Conservation (phyloP, 495 filamentous ascomycete genomes). For the Aspergillus steynii region DNA sequence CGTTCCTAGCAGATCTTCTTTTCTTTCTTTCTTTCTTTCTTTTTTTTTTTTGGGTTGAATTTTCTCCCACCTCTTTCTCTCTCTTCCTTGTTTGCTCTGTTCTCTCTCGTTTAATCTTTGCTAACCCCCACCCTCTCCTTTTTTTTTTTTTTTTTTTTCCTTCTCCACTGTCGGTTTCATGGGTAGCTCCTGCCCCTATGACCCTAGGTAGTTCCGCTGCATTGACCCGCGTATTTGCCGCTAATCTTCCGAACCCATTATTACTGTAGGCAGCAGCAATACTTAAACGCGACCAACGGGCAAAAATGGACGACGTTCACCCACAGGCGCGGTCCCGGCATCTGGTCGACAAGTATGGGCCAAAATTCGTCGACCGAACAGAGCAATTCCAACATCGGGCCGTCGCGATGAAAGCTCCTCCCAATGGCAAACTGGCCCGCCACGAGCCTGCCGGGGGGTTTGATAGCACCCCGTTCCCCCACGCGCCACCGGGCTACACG, state of each 20-base stretch:
- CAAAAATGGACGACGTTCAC: constrained; percentile 21
- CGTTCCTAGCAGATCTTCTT: no score
- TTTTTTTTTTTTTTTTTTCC: constrained; percentile 11
- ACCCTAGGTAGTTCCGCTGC: neutral
- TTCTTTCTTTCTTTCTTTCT: neutral
- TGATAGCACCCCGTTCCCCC: constrained; percentile 74
- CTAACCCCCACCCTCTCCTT: neutral
- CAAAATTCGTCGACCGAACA: constrained; percentile 57
- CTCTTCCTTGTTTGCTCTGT: neutral
- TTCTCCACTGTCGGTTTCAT: neutral
- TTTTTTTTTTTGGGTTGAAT: neutral
- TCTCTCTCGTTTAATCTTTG: neutral
- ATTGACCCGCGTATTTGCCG: neutral
- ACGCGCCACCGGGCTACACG: constrained; percentile 73
- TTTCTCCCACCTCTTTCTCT: neutral
- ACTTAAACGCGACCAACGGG: neutral
- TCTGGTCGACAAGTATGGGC: constrained; percentile 37
- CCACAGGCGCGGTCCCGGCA: constrained; percentile 25
- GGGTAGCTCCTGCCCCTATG: neutral
- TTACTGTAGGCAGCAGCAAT: neutral
- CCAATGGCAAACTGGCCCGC: constrained; percentile 17
- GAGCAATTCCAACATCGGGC: constrained; percentile 58
- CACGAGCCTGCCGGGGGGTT: constrained; percentile 70
- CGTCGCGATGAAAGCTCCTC: constrained; percentile 27
- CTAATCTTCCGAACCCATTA: neutral